Evolutionary conservation across 164 flowering plant genomes (phyloP).

Genomic region (Macadamia integrifolia): DNA sequence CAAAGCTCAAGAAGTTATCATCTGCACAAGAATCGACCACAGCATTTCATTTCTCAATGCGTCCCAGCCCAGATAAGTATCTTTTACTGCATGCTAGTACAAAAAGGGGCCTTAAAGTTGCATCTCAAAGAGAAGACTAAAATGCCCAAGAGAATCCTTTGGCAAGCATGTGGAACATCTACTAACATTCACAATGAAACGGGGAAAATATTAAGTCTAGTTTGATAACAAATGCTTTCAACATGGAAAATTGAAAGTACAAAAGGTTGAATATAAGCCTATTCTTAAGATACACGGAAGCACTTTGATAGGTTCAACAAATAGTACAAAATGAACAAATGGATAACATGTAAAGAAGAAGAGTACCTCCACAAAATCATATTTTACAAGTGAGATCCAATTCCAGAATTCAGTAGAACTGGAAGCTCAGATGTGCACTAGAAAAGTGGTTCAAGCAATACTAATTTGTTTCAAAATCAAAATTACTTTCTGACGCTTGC

Average conservation of each 20-base stretch:
- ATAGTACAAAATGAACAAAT: neutral
- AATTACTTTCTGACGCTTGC: too few species aligned
- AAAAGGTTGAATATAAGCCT: constrained; percentile 29
- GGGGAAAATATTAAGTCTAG: too few species aligned
- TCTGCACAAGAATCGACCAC: neutral
- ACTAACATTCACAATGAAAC: too few species aligned
- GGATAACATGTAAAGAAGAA: neutral
- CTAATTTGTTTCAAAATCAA: too few species aligned
- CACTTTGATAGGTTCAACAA: neutral
- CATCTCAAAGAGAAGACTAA: neutral
- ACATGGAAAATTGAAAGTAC: constrained; percentile 23
- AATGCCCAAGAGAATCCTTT: too few species aligned
- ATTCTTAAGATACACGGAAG: neutral
- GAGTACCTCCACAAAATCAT: neutral
- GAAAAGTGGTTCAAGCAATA: too few species aligned
- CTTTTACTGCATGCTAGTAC: neutral
- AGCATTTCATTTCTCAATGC: neutral
- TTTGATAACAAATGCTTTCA: too few species aligned
- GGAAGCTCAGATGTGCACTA: neutral
- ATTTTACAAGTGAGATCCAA: neutral
- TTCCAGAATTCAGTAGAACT: neutral
- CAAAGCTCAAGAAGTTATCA: neutral
- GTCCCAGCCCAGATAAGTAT: neutral
- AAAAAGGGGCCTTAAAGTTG: neutral
- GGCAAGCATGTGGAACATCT: too few species aligned